Evolutionary conservation across 768 basidiomycete genomes (phyloP).

Genomic region (Russula griseocarnosa): DNA sequence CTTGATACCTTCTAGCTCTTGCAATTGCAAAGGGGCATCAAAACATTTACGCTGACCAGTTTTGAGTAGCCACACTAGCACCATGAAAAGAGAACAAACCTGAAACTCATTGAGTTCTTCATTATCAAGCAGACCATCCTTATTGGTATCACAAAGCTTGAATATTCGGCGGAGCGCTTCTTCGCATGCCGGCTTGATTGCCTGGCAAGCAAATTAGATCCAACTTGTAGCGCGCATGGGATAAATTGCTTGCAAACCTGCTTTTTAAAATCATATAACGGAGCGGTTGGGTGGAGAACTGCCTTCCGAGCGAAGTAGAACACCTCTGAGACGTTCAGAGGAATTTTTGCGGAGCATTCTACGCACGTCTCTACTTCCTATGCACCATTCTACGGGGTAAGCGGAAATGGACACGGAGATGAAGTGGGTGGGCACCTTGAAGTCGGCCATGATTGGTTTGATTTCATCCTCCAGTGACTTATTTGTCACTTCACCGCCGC

Average conservation of each 20-base stretch:
- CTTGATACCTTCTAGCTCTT: slow-evolving; percentile 95
- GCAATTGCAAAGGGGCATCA: slow-evolving; percentile 82
- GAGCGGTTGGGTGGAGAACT: slow-evolving; percentile 93
- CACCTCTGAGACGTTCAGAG: slow-evolving; percentile 92
- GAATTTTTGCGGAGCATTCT: slow-evolving; percentile 89
- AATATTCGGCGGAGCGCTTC: slow-evolving; percentile 90
- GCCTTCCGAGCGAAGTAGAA: slow-evolving; percentile 99
- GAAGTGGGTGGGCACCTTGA: slow-evolving; percentile 61
- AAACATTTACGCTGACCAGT: slow-evolving; percentile 82
- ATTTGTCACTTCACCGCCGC: slow-evolving; percentile 91
- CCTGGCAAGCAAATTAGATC: slow-evolving; percentile 43
- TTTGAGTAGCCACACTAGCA: slow-evolving; percentile 7
- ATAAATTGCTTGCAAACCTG: slow-evolving; percentile 55
- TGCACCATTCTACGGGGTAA: slow-evolving; percentile 5
- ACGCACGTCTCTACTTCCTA: slow-evolving; percentile 99
- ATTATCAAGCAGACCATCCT: slow-evolving; percentile 87
- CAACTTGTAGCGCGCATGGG: not conserved
- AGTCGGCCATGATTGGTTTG: slow-evolving; percentile 95
- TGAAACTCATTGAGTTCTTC: slow-evolving; percentile 96
- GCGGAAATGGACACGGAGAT: not conserved
- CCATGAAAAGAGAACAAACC: slow-evolving; percentile 41
- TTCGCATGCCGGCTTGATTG: slow-evolving; percentile 87
- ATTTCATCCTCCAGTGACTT: slow-evolving; percentile 94
- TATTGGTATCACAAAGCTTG: slow-evolving; percentile 91
- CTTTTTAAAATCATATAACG: slow-evolving; percentile 92